These are phyloP conservation scores for Lagenidium sp. DNA, from an alignment of 352 stramenopile genomes.

Conservation along the genomic window DNA sequence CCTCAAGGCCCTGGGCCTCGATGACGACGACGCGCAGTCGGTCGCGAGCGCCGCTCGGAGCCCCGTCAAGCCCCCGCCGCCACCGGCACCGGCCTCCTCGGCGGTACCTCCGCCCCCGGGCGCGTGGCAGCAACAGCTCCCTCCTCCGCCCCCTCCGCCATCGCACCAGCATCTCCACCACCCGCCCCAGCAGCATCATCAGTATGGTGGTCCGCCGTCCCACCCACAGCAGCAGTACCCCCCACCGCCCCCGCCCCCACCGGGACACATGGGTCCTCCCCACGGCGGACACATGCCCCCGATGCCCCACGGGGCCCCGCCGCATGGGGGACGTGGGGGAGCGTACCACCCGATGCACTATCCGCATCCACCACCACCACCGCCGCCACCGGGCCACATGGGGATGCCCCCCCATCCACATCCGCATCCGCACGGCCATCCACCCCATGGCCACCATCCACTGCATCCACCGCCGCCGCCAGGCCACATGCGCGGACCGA, in stretches of 20 bases:
- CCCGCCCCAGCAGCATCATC: conserved; percentile 10
- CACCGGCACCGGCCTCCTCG: conserved; percentile 7
- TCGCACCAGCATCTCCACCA: background rate
- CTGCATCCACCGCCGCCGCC: conserved; percentile 15
- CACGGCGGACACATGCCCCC: conserved; percentile 1
- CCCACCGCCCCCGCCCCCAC: conserved; percentile 15
- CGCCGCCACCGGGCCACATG: conserved; percentile 1
- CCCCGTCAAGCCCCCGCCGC: conserved; percentile 2
- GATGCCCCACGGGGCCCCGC: too few relatives aligned
- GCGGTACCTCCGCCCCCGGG: conserved; percentile 13
- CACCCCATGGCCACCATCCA: conserved; percentile 10
- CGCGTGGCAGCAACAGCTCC: conserved; percentile 10
- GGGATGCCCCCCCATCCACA: conserved; percentile 11
- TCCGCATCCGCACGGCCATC: conserved; percentile 10
- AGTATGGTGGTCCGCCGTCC: conserved; percentile 16
- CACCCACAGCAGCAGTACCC: conserved; percentile 7
- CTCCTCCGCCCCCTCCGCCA: conserved; percentile 1
- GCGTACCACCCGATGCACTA: conserved; percentile 1
- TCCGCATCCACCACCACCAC: conserved; percentile 14
- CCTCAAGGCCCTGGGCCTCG: conserved; percentile 51
- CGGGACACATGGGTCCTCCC: conserved; percentile 3
- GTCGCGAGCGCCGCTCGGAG: too few relatives aligned
- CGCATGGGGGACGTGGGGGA: too few relatives aligned
- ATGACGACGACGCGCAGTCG: conserved; percentile 70
- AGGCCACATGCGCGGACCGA: conserved; percentile 15